Percentiles rank a stretch among this genome's conserved stretches.
Evolutionary conservation across 768 basidiomycete species (phyloP).

Genomic region (Chlorophyllum brunneum): DNA sequence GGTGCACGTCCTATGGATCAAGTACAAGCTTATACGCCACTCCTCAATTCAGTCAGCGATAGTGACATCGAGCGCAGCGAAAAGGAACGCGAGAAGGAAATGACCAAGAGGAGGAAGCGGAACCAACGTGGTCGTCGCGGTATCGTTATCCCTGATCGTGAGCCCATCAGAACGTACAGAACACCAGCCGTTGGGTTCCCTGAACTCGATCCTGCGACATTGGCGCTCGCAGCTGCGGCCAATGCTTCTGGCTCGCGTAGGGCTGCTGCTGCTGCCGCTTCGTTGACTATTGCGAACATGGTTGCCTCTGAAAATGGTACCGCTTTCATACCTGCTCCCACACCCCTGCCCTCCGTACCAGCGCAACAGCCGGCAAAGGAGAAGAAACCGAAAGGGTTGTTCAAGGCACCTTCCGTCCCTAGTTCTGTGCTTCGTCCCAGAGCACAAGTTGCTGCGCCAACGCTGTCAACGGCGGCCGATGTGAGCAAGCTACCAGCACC

Average conservation of each 20-base stretch:
- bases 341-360: slow-evolving; percentile 17
- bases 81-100: slow-evolving; percentile 91
- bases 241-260: slow-evolving; percentile 69
- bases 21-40: slow-evolving; percentile 77
- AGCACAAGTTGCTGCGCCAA: slow-evolving; percentile 56
- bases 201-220: slow-evolving; percentile 66
- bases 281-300: slow-evolving; percentile 84
- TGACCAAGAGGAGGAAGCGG: slow-evolving; percentile 79
- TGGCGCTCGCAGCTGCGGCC: slow-evolving; percentile 62
- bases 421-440: slow-evolving; percentile 53
- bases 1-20: slow-evolving; percentile 75
- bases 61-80: slow-evolving; percentile 88
- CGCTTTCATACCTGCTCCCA: slow-evolving; percentile 37
- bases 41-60: slow-evolving; percentile 85
- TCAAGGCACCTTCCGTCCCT: slow-evolving; percentile 67
- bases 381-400: slow-evolving; percentile 66
- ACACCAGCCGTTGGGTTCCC: slow-evolving; percentile 87
- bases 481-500: slow-evolving; percentile 49
- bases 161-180: slow-evolving; percentile 87
- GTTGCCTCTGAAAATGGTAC: slow-evolving; percentile 89
- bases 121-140: slow-evolving; percentile 81
- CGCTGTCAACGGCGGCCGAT: slow-evolving; percentile 61
- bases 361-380: slow-evolving; percentile 46
- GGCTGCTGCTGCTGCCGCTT: slow-evolving; percentile 84
- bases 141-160: slow-evolving; percentile 85